Evolutionary conservation across 306 rosid genomes (phyloP).

Genomic region (Prunus padus): DNA sequence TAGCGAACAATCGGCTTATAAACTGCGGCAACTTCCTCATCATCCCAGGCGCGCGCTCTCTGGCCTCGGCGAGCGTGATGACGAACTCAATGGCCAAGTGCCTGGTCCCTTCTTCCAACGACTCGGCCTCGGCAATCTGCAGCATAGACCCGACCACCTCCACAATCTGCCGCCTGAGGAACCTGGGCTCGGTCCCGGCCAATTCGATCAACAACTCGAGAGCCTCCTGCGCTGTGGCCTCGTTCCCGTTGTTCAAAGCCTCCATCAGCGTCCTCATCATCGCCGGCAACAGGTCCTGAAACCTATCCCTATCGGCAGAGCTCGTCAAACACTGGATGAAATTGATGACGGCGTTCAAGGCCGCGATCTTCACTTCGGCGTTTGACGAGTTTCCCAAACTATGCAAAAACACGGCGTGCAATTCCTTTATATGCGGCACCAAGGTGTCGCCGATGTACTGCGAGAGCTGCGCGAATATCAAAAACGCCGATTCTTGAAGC

Average conservation of each 20-base stretch:
- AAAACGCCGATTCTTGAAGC: slow-evolving; percentile 80
- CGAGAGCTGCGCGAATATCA: slow-evolving; percentile 87
- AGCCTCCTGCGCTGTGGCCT: slow-evolving; percentile 92
- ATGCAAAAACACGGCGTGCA: slow-evolving; percentile 78
- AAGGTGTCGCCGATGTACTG: slow-evolving; percentile 86
- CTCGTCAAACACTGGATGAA: slow-evolving; percentile 83
- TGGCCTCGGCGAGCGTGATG: slow-evolving; percentile 89
- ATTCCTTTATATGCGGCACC: slow-evolving; percentile 71
- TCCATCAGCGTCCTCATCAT: slow-evolving; percentile 89
- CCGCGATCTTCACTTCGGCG: slow-evolving; percentile 79
- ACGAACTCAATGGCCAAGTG: slow-evolving; percentile 96
- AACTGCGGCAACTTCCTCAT: slow-evolving; percentile 97
- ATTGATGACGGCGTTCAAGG: slow-evolving; percentile 86
- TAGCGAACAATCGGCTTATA: slow-evolving; percentile 78
- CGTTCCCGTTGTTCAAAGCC: slow-evolving; percentile 81
- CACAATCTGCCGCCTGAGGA: slow-evolving; percentile 74
- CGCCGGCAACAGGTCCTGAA: slow-evolving; percentile 88
- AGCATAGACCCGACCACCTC: slow-evolving; percentile 92
- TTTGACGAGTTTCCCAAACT: slow-evolving; percentile 51
- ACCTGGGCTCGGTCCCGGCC: slow-evolving; percentile 89
- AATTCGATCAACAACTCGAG: slow-evolving; percentile 84
- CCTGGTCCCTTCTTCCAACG: slow-evolving; percentile 83
- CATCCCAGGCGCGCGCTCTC: slow-evolving; percentile 96
- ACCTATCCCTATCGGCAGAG: slow-evolving; percentile 76
- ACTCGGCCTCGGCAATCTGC: slow-evolving; percentile 88